Evolutionary conservation across 1,139 yeast genomes (phyloP), one percentile per base, ranked within the genome.

Genomic region (Ogataea hybrid): DNA sequence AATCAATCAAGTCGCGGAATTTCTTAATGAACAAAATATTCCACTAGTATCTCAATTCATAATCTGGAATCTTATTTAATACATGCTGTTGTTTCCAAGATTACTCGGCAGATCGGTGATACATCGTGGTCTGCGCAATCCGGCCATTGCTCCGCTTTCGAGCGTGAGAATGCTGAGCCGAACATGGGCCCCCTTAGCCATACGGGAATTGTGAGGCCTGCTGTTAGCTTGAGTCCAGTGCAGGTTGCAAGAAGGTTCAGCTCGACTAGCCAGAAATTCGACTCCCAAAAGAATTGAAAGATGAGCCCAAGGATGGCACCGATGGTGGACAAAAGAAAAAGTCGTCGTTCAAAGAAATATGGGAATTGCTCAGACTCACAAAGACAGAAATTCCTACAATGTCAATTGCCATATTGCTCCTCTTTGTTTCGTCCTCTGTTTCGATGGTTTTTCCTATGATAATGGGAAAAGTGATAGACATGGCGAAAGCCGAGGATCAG

Each of bases 361-460:
- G 47, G 32, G 55, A 56, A 31, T 40, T 63, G 5, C 37, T 63
- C 12, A 54, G 44, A 28, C 49, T 63, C 15, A 50, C 63, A 1
- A 58, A 53, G 39, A 54, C 63, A 1, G 65, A 62, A 38, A 23
- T 56, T 20, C 53, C 56, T 8, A 58, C 61, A 1, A 47, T 63
- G 36, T 37, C 56, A 3, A 28, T 58, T 12, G 67, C 65, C 0
- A 38, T 62, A 3, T n/a, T 53, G 0, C 53, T 55, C 28, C 41
- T 63, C 29, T 46, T 52, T 23, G 40, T 59, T 10, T 58, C 67
- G 6, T 61, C 65, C 2, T 56, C 64, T 11, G 64, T 61, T 7
- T 77, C 80, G 11, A 66, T 77, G 61, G 46, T 67, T 23, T 74
- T 78, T 50, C 69, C 79, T 15, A 58, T 74, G 5, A 60, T 70